These are phyloP conservation scores for Calendula officinalis DNA, from an alignment of 129 eudicot genomes.

Conservation along the genomic window DNA sequence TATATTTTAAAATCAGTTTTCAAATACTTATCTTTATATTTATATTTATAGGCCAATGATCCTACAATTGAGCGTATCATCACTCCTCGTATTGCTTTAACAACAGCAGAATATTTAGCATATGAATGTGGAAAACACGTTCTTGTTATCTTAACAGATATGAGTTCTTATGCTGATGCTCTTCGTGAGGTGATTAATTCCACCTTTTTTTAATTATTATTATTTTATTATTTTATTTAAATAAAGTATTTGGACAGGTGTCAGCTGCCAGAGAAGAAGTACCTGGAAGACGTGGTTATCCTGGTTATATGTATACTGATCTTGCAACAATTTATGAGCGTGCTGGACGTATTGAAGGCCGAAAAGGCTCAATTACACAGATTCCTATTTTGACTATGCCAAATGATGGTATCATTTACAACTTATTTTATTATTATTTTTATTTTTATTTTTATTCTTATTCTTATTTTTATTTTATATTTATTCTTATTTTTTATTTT, in stretches of 20 bases:
- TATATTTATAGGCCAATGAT: slow-evolving; percentile 70
- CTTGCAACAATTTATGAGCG: slow-evolving; percentile 97
- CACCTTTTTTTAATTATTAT: not conserved
- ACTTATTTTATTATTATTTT: not conserved
- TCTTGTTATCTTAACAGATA: slow-evolving; percentile 90
- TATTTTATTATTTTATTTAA: too few relatives aligned
- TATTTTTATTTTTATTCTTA: not conserved
- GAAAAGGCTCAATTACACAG: slow-evolving; percentile 93
- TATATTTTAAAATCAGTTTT: not conserved
- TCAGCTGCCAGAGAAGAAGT: slow-evolving; percentile 99
- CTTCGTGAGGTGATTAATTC: slow-evolving; percentile 90
- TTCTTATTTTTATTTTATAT: too few relatives aligned
- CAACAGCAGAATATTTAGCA: slow-evolving; percentile 94
- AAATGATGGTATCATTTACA: slow-evolving; percentile 62
- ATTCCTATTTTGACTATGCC: slow-evolving; percentile 98
- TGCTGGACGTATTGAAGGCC: slow-evolving; percentile 98
- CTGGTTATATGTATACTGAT: slow-evolving; percentile 99
- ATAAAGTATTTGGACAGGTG: slow-evolving; percentile 40
- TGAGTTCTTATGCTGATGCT: slow-evolving; percentile 99
- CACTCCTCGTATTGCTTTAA: slow-evolving; percentile 97
- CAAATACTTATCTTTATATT: not conserved
- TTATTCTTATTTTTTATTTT: not conserved
- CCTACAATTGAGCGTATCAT: slow-evolving; percentile 98
- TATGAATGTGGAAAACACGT: slow-evolving; percentile 99
- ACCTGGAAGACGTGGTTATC: slow-evolving; percentile 99